These are phyloP conservation scores for Straminergon stramineum DNA, from an alignment of 225 moss, liverwort and hornwort species.

Conservation along the genomic window DNA sequence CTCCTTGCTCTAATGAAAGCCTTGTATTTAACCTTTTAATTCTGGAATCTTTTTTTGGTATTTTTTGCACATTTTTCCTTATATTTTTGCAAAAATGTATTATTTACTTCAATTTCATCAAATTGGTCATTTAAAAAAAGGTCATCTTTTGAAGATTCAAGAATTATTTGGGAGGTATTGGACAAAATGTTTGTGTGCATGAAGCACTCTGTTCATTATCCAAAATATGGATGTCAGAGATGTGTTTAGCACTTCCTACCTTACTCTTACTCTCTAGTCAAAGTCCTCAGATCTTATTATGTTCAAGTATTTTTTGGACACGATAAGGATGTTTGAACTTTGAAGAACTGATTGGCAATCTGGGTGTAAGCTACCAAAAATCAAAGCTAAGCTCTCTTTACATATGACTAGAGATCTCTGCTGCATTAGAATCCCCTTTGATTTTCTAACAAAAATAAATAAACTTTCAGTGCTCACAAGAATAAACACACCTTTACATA, in stretches of 20 bases:
- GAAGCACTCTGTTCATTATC: rapidly evolving
- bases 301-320: not conserved
- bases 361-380: not conserved
- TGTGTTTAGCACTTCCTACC: not conserved
- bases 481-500: not conserved
- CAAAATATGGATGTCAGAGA: not conserved
- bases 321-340: not conserved
- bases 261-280: not conserved
- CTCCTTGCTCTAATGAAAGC: not conserved
- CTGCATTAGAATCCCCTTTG: not conserved
- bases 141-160: not conserved
- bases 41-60: not conserved
- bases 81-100: not conserved
- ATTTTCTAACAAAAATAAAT: not conserved
- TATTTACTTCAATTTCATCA: not conserved
- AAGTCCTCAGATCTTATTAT: not conserved
- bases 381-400: not conserved
- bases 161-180: not conserved
- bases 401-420: not conserved
- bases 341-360: no score
- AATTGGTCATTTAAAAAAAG: not conserved
- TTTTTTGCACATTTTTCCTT: not conserved
- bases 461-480: no score
- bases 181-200: not conserved
- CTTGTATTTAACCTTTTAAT: not conserved